Evolutionary conservation across 2,329 filamentous ascomycete species (phyloP).

Genomic region (Cercospora brassicicola): DNA sequence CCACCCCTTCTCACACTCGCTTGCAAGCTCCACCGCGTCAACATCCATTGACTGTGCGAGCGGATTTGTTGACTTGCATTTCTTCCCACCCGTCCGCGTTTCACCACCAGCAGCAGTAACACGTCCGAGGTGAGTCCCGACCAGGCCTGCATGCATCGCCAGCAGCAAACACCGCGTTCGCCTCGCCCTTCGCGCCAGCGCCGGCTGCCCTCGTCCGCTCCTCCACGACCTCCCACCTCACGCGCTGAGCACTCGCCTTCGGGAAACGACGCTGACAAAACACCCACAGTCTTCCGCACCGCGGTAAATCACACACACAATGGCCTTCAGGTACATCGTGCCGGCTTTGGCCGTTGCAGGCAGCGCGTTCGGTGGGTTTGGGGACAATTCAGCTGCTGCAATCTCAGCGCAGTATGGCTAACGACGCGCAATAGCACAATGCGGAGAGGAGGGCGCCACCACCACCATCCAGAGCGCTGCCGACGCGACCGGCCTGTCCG

Average conservation of each 20-base stretch:
- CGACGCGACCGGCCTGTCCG: constrained; percentile 59
- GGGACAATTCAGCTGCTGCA: not conserved
- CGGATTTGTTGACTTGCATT: constrained; percentile 17
- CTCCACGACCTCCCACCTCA: not conserved
- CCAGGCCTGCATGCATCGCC: not conserved
- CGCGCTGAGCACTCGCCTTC: constrained; percentile 8
- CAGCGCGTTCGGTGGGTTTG: constrained; percentile 52
- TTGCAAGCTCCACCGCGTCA: constrained; percentile 11
- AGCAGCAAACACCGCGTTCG: constrained; percentile 2
- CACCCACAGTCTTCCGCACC: constrained; percentile 24
- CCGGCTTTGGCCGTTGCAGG: constrained; percentile 58
- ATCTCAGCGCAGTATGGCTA: constrained; percentile 25
- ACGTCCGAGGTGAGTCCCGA: constrained; percentile 18
- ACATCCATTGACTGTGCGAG: constrained; percentile 13
- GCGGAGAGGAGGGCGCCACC: constrained; percentile 47
- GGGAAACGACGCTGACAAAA: constrained; percentile 22
- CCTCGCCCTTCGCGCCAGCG: not conserved
- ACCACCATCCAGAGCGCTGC: constrained; percentile 61
- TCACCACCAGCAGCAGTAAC: constrained; percentile 20
- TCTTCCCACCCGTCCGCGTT: constrained; percentile 6
- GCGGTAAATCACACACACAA: constrained; percentile 36
- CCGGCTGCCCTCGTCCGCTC: not conserved
- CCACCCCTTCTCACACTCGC: constrained; percentile 15
- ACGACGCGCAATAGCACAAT: constrained; percentile 26
- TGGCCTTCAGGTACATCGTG: constrained; percentile 58